These are phyloP conservation scores for Tubosaeta sp. DNA, from an alignment of 768 basidiomycete species.

Conservation along the genomic window DNA sequence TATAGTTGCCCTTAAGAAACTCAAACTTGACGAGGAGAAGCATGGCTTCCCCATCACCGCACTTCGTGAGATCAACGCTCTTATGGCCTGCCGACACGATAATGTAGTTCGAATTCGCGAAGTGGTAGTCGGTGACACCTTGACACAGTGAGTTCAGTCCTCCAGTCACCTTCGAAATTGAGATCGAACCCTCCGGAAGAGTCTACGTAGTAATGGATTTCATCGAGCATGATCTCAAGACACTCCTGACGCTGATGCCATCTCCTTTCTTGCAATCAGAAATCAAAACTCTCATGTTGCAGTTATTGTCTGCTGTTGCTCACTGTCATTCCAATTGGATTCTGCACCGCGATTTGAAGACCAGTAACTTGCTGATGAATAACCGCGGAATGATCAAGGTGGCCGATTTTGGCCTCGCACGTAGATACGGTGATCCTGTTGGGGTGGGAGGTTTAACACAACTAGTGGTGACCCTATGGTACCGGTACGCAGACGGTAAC, in stretches of 20 bases:
- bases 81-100: conserved; percentile 92
- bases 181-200: conserved; percentile 40
- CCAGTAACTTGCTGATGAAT: conserved; percentile 97
- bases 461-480: conserved; percentile 98
- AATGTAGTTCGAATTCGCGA: conserved; percentile 97
- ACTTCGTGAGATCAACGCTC: conserved; percentile 89
- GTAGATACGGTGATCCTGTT: conserved; percentile 94
- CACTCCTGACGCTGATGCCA: conserved; percentile 91
- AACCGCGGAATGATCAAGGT: conserved; percentile 98
- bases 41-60: conserved; percentile 98
- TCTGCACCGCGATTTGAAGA: conserved; percentile 94
- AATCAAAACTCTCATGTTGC: conserved; percentile 94
- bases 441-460: conserved; percentile 98
- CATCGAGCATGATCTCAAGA: conserved; percentile 98
- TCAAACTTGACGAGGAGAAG: conserved; percentile 98
- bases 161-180: conserved; percentile 3
- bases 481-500: conserved; percentile 59
- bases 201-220: conserved; percentile 99
- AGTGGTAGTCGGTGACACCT: conserved; percentile 95
- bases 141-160: conserved; percentile 85
- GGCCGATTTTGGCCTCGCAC: conserved; percentile 95
- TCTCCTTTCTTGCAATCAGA: conserved; percentile 96
- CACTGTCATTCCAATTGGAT: conserved; percentile 98
- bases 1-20: conserved; percentile 94
- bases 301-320: conserved; percentile 87